Base-by-base conservation (phyloP, 768 basidiomycete genomes). In the Neoboletus brunneissimus region DNA sequence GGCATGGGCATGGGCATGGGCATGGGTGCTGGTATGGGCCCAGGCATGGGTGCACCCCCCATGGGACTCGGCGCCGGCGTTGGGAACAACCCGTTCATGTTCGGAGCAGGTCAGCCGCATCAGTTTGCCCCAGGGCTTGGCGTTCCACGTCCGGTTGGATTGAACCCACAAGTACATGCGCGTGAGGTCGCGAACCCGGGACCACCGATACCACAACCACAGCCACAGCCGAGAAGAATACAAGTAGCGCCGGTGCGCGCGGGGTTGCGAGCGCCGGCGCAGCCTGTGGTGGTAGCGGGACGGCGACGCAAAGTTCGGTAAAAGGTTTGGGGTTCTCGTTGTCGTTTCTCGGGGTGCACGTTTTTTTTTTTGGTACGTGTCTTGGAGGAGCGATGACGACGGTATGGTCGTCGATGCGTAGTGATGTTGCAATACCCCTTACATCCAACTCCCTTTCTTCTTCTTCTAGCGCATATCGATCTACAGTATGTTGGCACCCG, bases 71-170 rank as follows among this genome's bases (percentile, higher is more conserved):
- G 45, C 6, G 34, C 16, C 4, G 57, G 44, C 12, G 5, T 7
- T 5, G 48, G 50, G 32, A 46, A 60, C 18, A 38, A 60, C 12
- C 47, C 16, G 1, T 67, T 55, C 20, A 13, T 50, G 55, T 67
- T 67, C n/a, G 66, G 66, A 11, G 52, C 53, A 1, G 67, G 51
- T 9, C 57, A 59, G 3, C 48, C 11, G 6, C 57, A 66, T 11
- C 56, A 25, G 29, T 67, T 67, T 12, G 42, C 48, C 5, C 57
- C 37, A 1, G 40, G 23, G 2, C 0, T 4, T 6, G 52, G 18
- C 10, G 25, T 23, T 20, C 53, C 23, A 12, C 49, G 6, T 41
- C 45, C 12, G 5, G 18, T 12, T 8, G 29, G 12, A 38, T 1
- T 51, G 10, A 8, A 27, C 35, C 50, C 32, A n/a, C 48, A 29